phyloP scores from a whole-genome alignment of 2,329 filamentous ascomycete genomes.

The Hirsutella minnesotensis region DNA sequence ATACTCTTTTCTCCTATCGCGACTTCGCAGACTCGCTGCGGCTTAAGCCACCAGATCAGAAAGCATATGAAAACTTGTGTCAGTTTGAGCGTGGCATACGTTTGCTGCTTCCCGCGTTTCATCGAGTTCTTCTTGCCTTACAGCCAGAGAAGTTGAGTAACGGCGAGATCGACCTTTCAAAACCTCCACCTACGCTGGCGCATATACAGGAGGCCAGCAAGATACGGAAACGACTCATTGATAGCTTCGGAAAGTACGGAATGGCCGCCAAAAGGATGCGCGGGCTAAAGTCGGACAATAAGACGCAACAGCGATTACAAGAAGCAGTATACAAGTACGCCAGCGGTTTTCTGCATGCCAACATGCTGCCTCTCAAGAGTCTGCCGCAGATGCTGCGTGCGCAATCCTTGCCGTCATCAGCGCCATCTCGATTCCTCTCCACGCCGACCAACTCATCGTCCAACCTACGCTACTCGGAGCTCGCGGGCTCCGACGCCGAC shows the following conservation, averaged over 20 bases:
- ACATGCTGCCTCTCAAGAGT: conserved; percentile 80
- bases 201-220: conserved; percentile 81
- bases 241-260: conserved; percentile 83
- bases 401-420: conserved; percentile 18
- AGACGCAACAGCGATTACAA: conserved; percentile 64
- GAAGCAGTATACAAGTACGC: conserved; percentile 74
- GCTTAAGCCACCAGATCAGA: conserved; percentile 60
- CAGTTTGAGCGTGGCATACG: conserved; percentile 85
- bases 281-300: conserved; percentile 61
- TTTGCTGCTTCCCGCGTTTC: conserved; percentile 71
- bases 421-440: conserved; percentile 16
- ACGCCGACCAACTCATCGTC: conserved; percentile 24
- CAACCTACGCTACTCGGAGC: conserved; percentile 34
- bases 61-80: conserved; percentile 69
- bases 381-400: conserved; percentile 53
- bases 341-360: conserved; percentile 71
- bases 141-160: conserved; percentile 40
- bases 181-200: conserved; percentile 38
- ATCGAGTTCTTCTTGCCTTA: conserved; percentile 59
- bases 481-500: conserved; percentile 33
- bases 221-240: conserved; percentile 78
- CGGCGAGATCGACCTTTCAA: conserved; percentile 23
- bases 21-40: conserved; percentile 65
- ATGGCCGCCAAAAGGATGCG: conserved; percentile 68
- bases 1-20: conserved; percentile 48